phyloP scores from a whole-genome alignment of 2,329 filamentous ascomycete genomes.

The Lasiodiplodia gonubiensis region DNA sequence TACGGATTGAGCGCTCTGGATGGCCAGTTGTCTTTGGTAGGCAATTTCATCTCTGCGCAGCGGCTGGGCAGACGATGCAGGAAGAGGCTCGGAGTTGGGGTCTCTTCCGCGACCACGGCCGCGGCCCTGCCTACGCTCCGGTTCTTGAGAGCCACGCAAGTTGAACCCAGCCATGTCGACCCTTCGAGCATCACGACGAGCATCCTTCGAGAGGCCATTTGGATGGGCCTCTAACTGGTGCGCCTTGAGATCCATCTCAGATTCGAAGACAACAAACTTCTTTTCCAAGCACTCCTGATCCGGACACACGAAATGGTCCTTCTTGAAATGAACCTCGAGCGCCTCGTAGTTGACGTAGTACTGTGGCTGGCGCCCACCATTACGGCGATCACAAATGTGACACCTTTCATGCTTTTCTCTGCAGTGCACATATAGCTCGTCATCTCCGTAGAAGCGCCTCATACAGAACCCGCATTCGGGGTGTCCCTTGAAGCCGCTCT shows the following conservation, averaged over 20 bases:
- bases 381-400: slow-evolving; percentile 83
- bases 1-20: slow-evolving; percentile 84
- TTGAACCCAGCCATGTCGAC: slow-evolving; percentile 91
- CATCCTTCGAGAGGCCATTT: slow-evolving; percentile 79
- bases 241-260: slow-evolving; percentile 91
- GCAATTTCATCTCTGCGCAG: slow-evolving; percentile 86
- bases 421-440: slow-evolving; percentile 93
- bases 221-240: slow-evolving; percentile 88
- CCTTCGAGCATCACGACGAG: slow-evolving; percentile 78
- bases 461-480: slow-evolving; percentile 93
- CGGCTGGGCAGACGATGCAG: slow-evolving; percentile 77
- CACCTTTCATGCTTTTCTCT: slow-evolving; percentile 93
- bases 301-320: slow-evolving; percentile 83
- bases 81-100: slow-evolving; percentile 81
- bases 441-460: slow-evolving; percentile 91
- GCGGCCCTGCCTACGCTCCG: slow-evolving; percentile 56
- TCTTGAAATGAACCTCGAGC: slow-evolving; percentile 83
- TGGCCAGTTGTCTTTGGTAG: slow-evolving; percentile 88
- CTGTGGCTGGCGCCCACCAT: slow-evolving; percentile 71
- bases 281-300: slow-evolving; percentile 92
- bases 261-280: slow-evolving; percentile 96
- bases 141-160: slow-evolving; percentile 72
- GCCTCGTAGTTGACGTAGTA: slow-evolving; percentile 91
- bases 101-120: slow-evolving; percentile 74
- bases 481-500: slow-evolving; percentile 95